Evolutionary conservation across 73 alveolate species (phyloP).

Genomic region (Paramecium tetraurelia): DNA sequence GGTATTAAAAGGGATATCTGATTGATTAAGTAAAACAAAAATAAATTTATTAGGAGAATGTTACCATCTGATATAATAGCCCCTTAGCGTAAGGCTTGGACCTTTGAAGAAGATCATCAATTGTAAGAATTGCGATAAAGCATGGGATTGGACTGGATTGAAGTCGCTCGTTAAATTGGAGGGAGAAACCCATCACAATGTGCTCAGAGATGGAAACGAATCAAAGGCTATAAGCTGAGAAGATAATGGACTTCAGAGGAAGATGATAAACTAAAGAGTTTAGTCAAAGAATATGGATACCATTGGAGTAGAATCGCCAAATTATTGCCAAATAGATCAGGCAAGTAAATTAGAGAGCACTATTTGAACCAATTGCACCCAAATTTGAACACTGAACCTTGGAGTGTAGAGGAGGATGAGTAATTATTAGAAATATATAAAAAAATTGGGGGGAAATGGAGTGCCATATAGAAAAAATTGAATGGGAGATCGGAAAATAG

Average conservation of each 20-base stretch:
- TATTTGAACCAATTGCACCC: not conserved
- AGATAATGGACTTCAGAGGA: conserved; percentile 60
- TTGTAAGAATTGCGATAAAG: conserved; percentile 39
- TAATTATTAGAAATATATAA: conserved; percentile 24
- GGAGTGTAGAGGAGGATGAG: not conserved
- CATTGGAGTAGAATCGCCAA: not conserved
- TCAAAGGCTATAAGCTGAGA: conserved; percentile 53
- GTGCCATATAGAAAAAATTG: conserved; percentile 82
- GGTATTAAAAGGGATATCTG: not conserved
- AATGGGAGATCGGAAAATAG: conserved; percentile 96
- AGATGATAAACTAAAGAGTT: conserved; percentile 12
- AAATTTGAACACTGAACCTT: not conserved
- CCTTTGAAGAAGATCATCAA: conserved; percentile 50
- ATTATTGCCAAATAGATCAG: not conserved
- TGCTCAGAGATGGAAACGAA: conserved; percentile 63
- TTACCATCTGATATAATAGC: not conserved
- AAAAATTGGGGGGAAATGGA: conserved; percentile 90
- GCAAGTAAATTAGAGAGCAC: not conserved
- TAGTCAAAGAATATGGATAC: not conserved
- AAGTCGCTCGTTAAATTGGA: conserved; percentile 44
- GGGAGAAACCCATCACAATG: conserved; percentile 59
- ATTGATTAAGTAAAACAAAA: not conserved
- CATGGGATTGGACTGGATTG: conserved; percentile 54
- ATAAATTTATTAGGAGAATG: not conserved
- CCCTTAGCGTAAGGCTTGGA: conserved; percentile 47